These are phyloP conservation scores for Nigrospora sphaerica DNA, from an alignment of 2,329 filamentous ascomycete genomes.

Conservation along the genomic window DNA sequence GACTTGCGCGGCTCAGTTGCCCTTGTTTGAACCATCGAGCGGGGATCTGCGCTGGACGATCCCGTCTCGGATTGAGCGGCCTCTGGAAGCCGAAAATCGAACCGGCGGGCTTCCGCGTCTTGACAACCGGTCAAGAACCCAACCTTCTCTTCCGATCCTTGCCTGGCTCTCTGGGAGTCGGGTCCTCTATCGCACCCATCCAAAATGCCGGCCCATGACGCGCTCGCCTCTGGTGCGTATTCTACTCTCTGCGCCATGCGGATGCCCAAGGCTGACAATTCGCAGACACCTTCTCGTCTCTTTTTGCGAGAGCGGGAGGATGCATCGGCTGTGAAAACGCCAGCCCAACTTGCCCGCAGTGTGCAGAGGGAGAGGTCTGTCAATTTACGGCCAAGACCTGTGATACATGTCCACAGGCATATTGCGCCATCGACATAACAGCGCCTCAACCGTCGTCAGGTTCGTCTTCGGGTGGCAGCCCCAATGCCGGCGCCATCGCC, in stretches of 20 bases:
- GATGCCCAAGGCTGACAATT: not conserved
- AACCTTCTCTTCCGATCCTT: too few relatives aligned
- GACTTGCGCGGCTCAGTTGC: too few relatives aligned
- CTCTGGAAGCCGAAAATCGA: not conserved
- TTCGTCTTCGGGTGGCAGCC: conserved; percentile 29
- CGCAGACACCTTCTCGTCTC: not conserved
- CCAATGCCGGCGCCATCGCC: conserved; percentile 78
- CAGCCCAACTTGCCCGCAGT: not conserved
- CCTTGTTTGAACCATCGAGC: too few relatives aligned
- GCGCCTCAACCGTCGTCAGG: conserved; percentile 2
- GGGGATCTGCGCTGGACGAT: not conserved
- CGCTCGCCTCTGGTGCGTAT: conserved; percentile 4
- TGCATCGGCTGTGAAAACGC: not conserved
- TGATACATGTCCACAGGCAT: conserved; percentile 36
- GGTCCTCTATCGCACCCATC: not conserved
- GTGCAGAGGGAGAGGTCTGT: conserved; percentile 30
- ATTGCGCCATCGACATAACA: conserved; percentile 31
- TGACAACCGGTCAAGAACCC: too few relatives aligned
- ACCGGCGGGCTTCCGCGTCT: too few relatives aligned
- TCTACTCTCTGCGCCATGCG: not conserved
- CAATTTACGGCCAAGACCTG: conserved; percentile 36
- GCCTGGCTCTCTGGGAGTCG: not conserved
- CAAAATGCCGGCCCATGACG: conserved; percentile 4
- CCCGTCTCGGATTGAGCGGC: not conserved
- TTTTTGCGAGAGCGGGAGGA: not conserved